Conservation (phyloP, 1,284 basidiomycete species). For the Sanguinoderma infundibulare region DNA sequence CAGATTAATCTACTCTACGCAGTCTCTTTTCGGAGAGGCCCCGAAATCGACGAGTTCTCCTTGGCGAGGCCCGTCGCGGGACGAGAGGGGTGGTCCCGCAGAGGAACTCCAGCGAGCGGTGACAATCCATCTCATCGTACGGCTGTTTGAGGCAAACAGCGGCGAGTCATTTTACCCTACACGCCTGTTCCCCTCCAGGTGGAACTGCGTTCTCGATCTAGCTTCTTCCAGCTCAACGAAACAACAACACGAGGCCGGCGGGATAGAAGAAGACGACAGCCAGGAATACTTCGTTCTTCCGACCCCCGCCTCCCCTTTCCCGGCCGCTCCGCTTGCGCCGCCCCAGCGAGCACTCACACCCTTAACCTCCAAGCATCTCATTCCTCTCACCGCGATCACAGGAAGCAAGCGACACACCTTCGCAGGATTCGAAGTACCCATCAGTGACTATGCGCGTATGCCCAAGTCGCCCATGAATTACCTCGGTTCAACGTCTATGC, state of each 20-base stretch:
- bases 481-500: conserved; percentile 38
- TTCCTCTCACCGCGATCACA: conserved; percentile 43
- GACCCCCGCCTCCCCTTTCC: conserved; percentile 77
- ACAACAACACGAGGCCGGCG: conserved; percentile 11
- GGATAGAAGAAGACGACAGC: conserved; percentile 8
- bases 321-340: conserved; percentile 34
- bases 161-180: conserved; percentile 59
- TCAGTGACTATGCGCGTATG: conserved; percentile 24
- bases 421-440: conserved; percentile 28
- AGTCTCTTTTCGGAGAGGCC: conserved; percentile 71
- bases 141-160: conserved; percentile 50
- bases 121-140: conserved; percentile 76
- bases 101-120: conserved; percentile 74
- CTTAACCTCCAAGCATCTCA: conserved; percentile 33
- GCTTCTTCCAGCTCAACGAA: conserved; percentile 38
- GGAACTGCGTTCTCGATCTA: conserved; percentile 88
- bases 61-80: conserved; percentile 33
- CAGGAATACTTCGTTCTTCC: conserved; percentile 58
- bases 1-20: conserved; percentile 90
- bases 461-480: conserved; percentile 42
- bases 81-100: conserved; percentile 14
- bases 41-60: conserved; percentile 56
- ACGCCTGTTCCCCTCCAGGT: conserved; percentile 75
- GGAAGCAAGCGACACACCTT: conserved; percentile 65
- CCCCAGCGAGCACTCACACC: conserved; percentile 16